A percentile compares a stretch with the other conserved stretches of the same genome.
Evolutionary conservation across 768 basidiomycete species (phyloP).

Genomic region (Xanthoconium purpureum): DNA sequence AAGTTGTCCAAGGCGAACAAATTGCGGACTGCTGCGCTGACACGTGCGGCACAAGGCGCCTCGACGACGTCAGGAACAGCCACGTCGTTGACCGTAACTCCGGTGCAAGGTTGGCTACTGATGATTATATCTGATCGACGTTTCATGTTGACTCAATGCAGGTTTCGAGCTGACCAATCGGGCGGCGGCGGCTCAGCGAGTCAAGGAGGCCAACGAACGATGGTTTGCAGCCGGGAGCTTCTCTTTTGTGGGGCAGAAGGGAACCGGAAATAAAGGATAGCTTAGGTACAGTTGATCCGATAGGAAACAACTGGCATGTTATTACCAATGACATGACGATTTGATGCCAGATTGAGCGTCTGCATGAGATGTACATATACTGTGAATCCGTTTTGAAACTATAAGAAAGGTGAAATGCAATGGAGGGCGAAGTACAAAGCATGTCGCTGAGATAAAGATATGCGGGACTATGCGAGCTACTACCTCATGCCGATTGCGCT

Average conservation of each 20-base stretch:
- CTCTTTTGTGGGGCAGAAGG: slow-evolving; percentile 68
- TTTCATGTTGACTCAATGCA: slow-evolving; percentile 16
- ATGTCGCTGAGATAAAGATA: neutral
- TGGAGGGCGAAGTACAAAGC: neutral
- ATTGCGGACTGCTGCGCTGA: slow-evolving; percentile 80
- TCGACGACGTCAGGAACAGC: slow-evolving; percentile 72
- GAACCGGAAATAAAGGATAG: slow-evolving; percentile 28
- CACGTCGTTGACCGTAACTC: slow-evolving; percentile 91
- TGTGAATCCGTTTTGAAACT: slow-evolving; percentile 7
- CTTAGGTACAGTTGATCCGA: neutral
- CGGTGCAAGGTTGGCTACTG: slow-evolving; percentile 73
- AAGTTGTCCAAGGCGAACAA: slow-evolving; percentile 96
- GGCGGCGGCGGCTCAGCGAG: slow-evolving; percentile 76
- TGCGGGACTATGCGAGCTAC: neutral
- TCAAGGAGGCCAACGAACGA: slow-evolving; percentile 93
- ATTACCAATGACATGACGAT: neutral
- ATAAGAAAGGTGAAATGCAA: slow-evolving; percentile 18
- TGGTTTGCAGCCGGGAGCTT: slow-evolving; percentile 92
- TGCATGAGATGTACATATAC: slow-evolving; percentile 15
- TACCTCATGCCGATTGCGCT: slow-evolving; percentile 28
- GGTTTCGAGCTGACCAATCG: slow-evolving; percentile 96
- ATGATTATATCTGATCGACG: neutral
- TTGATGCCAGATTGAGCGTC: slow-evolving; percentile 3
- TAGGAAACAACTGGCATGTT: neutral
- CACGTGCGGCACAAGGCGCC: slow-evolving; percentile 63